These are phyloP conservation scores for Russula vinacea DNA, from an alignment of 768 basidiomycete species.

Conservation along the genomic window DNA sequence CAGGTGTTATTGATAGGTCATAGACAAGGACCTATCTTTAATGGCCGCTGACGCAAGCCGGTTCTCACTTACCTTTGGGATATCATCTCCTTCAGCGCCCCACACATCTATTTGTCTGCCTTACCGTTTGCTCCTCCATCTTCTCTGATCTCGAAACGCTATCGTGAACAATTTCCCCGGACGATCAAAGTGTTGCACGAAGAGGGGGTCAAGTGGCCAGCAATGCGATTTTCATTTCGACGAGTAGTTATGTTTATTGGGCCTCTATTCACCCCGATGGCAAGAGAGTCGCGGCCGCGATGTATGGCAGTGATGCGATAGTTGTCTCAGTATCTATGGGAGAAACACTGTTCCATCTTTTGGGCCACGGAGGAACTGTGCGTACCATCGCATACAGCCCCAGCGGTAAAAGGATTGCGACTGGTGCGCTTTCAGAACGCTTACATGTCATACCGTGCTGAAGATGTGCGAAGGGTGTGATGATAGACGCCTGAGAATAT, in stretches of 20 bases:
- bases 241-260: constrained; percentile 5
- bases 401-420: constrained; percentile 23
- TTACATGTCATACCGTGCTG: neutral
- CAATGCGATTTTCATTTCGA: constrained; percentile 27
- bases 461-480: constrained; percentile 17
- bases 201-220: constrained; percentile 26
- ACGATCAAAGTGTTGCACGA: constrained; percentile 7
- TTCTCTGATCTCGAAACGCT: constrained; percentile 21
- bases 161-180: constrained; percentile 19
- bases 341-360: constrained; percentile 9
- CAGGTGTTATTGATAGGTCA: neutral
- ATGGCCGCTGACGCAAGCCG: constrained; percentile 22
- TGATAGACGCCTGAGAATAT: constrained; percentile 31
- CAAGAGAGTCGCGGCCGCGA: constrained; percentile 17
- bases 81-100: constrained; percentile 16
- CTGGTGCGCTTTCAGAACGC: constrained; percentile 2
- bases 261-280: constrained; percentile 32
- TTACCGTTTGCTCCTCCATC: constrained; percentile 22
- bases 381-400: constrained; percentile 15
- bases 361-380: constrained; percentile 1
- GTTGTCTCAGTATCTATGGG: constrained; percentile 13
- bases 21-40: constrained; percentile 18
- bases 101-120: constrained; percentile 26
- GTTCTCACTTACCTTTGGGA: constrained; percentile 25
- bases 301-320: neutral